A percentile compares a stretch with the other conserved stretches of the same genome.
Evolutionary conservation across 1,284 basidiomycete species (phyloP).

Genomic region (Singerocomus inundabilis): DNA sequence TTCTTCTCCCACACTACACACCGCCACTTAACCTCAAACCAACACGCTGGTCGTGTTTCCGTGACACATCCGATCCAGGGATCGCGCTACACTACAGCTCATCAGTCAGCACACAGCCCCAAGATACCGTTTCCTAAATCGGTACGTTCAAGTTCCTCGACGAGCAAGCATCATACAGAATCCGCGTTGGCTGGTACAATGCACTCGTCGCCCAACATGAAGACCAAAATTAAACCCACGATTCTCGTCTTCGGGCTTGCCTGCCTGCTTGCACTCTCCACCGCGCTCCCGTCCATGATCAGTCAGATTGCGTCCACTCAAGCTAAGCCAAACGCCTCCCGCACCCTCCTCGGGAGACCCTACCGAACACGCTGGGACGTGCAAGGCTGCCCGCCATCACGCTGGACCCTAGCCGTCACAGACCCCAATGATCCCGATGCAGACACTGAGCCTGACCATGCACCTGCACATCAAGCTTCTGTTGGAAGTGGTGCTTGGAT

Average conservation of each 20-base stretch:
- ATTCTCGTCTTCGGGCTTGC: slow-evolving; percentile 7
- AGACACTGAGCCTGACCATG: background rate
- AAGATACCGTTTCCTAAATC: too few relatives aligned
- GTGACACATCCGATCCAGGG: background rate
- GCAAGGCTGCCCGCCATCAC: background rate
- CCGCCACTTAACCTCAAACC: slow-evolving; percentile 23
- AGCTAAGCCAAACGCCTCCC: slow-evolving; percentile 8
- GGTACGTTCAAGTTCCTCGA: background rate
- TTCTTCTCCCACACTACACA: background rate
- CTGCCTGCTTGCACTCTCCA: slow-evolving; percentile 10
- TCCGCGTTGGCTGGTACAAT: background rate
- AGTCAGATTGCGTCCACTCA: background rate
- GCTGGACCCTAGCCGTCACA: background rate
- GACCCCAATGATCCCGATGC: background rate
- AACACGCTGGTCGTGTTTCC: slow-evolving; percentile 53
- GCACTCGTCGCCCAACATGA: slow-evolving; percentile 4
- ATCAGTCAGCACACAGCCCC: background rate
- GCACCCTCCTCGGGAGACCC: slow-evolving; percentile 20
- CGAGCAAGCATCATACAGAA: background rate
- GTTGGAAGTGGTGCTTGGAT: background rate
- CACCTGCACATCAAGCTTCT: background rate
- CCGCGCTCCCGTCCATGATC: slow-evolving; percentile 1
- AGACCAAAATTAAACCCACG: background rate
- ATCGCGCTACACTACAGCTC: background rate
- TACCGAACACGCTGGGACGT: slow-evolving; percentile 8